Percentiles rank a stretch among this genome's conserved stretches.
Evolutionary conservation across 345 rosid species (phyloP).

Genomic region (Heritiera fomes): DNA sequence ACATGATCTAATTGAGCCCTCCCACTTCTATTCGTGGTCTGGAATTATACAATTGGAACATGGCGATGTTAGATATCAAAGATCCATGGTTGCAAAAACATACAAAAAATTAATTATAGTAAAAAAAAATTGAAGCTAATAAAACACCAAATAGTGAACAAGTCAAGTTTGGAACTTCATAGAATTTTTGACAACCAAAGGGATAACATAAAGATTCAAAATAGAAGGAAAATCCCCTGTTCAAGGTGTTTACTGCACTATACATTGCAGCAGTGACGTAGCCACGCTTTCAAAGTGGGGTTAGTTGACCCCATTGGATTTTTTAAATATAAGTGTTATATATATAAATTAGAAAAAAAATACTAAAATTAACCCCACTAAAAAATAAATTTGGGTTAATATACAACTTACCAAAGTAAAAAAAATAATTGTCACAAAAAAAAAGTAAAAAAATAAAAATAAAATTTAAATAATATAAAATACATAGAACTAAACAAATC

Average conservation of each 20-base stretch:
- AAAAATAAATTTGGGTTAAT: too few species aligned
- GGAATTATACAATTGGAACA: constrained; percentile 31
- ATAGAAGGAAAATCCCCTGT: background rate
- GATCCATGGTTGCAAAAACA: background rate
- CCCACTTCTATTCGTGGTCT: constrained; percentile 74
- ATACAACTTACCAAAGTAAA: too few species aligned
- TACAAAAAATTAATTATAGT: background rate
- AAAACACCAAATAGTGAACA: background rate
- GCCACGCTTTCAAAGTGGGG: too few species aligned
- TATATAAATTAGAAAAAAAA: too few species aligned
- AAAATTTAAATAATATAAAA: too few species aligned
- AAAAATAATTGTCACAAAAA: too few species aligned
- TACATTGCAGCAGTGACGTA: background rate
- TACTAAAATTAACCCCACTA: too few species aligned
- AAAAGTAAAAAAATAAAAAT: too few species aligned
- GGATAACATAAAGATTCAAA: background rate
- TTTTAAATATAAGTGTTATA: too few species aligned
- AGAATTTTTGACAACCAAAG: background rate
- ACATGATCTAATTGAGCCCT: constrained; percentile 74
- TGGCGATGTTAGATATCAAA: background rate
- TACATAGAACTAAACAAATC: too few species aligned
- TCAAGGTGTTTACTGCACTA: constrained; percentile 3
- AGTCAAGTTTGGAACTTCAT: background rate
- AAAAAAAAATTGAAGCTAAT: background rate
- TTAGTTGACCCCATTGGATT: too few species aligned